These are phyloP conservation scores for Carex arenaria DNA, from an alignment of 202 grass and related monocot species.

Conservation along the genomic window DNA sequence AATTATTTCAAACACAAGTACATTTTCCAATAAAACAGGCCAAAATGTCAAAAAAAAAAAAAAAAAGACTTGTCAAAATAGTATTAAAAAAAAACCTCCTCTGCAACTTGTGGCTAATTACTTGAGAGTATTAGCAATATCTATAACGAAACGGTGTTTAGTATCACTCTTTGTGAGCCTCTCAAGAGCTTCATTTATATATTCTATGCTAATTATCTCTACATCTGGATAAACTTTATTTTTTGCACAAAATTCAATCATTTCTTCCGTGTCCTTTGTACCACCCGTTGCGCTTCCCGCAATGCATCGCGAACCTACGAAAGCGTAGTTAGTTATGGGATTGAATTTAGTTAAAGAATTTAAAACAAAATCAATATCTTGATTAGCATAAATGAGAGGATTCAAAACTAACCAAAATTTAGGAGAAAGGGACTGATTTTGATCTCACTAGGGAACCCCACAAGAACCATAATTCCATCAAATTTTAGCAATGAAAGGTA, in stretches of 20 bases:
- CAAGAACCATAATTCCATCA: slow-evolving; percentile 36
- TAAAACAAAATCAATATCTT: neutral
- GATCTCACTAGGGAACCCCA: slow-evolving; percentile 45
- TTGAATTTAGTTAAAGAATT: neutral
- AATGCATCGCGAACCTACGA: slow-evolving; percentile 25
- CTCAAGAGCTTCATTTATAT: slow-evolving; percentile 29
- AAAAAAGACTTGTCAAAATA: neutral
- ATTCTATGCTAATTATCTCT: slow-evolving; percentile 34
- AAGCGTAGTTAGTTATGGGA: neutral
- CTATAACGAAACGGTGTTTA: too few species aligned
- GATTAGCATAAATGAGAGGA: neutral
- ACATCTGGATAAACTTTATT: slow-evolving; percentile 36
- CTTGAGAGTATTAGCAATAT: slow-evolving; percentile 16
- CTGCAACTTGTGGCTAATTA: slow-evolving; percentile 1
- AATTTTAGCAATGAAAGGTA: slow-evolving; percentile 38
- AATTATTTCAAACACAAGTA: too few species aligned
- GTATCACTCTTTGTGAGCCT: slow-evolving; percentile 9
- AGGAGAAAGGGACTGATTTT: slow-evolving; percentile 21
- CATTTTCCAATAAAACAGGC: neutral
- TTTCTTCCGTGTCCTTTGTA: slow-evolving; percentile 30
- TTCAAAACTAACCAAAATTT: slow-evolving; percentile 15
- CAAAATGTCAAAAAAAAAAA: neutral
- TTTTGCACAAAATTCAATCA: slow-evolving; percentile 34
- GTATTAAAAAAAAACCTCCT: neutral
- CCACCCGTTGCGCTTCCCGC: too few species aligned